Evolutionary conservation across 169 alveolate genomes (phyloP).

Genomic region (Toxoplasma gondii): DNA sequence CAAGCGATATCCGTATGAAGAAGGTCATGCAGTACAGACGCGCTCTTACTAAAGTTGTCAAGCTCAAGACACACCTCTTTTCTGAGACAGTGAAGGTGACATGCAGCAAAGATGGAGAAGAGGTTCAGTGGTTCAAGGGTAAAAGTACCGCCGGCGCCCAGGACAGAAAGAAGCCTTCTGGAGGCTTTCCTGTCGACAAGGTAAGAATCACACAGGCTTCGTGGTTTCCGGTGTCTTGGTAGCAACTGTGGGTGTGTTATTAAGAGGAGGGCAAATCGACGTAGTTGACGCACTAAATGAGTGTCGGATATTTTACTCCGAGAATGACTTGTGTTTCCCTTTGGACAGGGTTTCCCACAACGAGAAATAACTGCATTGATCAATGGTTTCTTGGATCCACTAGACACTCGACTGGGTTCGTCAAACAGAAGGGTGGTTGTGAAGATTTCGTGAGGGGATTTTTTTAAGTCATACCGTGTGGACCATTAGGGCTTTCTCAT

Average conservation of each 20-base stretch:
- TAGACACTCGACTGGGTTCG: no score
- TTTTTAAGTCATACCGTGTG: not conserved
- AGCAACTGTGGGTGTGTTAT: not conserved
- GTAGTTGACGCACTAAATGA: not conserved
- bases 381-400: no score
- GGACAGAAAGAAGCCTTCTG: constrained; percentile 60
- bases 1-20: constrained; percentile 64
- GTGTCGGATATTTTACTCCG: no score
- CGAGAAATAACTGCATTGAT: no score
- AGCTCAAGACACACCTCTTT: constrained; percentile 60
- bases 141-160: constrained; percentile 25
- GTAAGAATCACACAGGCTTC: not conserved
- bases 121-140: constrained; percentile 69
- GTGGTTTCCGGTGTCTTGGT: not conserved
- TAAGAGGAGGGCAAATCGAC: not conserved
- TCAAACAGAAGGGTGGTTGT: not conserved
- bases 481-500: not conserved
- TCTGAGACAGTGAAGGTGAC: constrained; percentile 68
- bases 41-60: constrained; percentile 59
- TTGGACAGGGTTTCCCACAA: not conserved
- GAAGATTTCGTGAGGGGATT: not conserved
- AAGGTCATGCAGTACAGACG: constrained; percentile 59
- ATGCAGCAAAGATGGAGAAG: constrained; percentile 58
- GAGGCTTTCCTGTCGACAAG: constrained; percentile 66
- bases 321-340: not conserved